Evolutionary conservation across 805 yeast genomes (phyloP).

Genomic region (Spathaspora gorwiae): DNA sequence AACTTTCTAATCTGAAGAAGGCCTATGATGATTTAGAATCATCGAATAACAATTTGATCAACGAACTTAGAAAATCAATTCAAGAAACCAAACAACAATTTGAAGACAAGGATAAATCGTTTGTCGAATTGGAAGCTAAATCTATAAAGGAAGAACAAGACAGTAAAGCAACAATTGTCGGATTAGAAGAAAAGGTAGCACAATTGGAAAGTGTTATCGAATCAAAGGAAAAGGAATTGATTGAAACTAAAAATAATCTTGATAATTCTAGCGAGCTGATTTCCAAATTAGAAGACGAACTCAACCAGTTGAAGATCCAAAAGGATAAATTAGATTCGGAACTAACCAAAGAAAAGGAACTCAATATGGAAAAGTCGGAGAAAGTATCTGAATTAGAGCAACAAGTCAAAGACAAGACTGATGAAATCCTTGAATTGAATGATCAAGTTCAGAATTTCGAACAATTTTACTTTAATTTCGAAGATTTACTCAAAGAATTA

Average conservation of each 20-base stretch:
- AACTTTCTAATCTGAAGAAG: neutral
- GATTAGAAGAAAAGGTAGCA: neutral
- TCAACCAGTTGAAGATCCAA: conserved; percentile 1
- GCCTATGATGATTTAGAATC: conserved; percentile 2
- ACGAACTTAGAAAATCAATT: conserved; percentile 3
- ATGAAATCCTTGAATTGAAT: neutral
- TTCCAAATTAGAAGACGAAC: conserved; percentile 3
- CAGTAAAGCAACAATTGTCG: neutral
- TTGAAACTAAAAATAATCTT: conserved; percentile 1
- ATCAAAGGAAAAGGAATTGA: neutral
- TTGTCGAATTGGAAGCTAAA: neutral
- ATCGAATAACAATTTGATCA: neutral
- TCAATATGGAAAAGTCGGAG: neutral
- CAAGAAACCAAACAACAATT: neutral
- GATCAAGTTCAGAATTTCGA: neutral
- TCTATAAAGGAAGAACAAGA: neutral
- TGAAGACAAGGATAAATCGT: neutral
- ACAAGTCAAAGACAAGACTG: neutral
- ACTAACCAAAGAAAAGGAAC: conserved; percentile 1
- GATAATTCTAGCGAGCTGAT: conserved; percentile 4
- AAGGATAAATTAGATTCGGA: conserved; percentile 3
- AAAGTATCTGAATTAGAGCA: neutral
- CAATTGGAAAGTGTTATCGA: neutral
- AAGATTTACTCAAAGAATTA: neutral
- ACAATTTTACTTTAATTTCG: neutral